These are phyloP conservation scores for Fusarium staphyleae DNA, from an alignment of 2,329 filamentous ascomycete genomes.

Conservation along the genomic window DNA sequence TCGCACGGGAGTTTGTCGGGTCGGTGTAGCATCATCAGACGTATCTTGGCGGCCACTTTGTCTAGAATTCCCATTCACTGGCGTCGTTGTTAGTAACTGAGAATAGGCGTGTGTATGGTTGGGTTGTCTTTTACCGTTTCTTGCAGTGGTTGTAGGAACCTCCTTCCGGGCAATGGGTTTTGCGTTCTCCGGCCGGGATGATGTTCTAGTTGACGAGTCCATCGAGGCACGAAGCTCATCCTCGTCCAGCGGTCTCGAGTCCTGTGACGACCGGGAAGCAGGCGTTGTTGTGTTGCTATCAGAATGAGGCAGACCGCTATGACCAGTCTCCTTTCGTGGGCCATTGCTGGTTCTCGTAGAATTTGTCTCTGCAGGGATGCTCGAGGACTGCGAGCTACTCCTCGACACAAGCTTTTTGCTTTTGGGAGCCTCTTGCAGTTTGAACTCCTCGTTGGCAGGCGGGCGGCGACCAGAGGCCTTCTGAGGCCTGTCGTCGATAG, in stretches of 20 bases:
- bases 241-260: slow-evolving; percentile 64
- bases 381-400: slow-evolving; percentile 54
- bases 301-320: slow-evolving; percentile 41
- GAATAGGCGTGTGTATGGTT: neutral
- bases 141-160: slow-evolving; percentile 51
- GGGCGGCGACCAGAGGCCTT: slow-evolving; percentile 47
- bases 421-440: slow-evolving; percentile 81
- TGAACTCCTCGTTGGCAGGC: slow-evolving; percentile 67
- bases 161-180: slow-evolving; percentile 72
- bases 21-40: slow-evolving; percentile 33
- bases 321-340: slow-evolving; percentile 36
- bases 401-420: slow-evolving; percentile 58
- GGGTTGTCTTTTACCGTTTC: slow-evolving; percentile 51
- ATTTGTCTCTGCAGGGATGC: slow-evolving; percentile 46
- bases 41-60: slow-evolving; percentile 33
- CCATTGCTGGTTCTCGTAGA: slow-evolving; percentile 49
- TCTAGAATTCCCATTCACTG: slow-evolving; percentile 41
- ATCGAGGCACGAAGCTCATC: slow-evolving; percentile 55
- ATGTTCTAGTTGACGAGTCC: slow-evolving; percentile 50
- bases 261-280: slow-evolving; percentile 62
- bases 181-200: slow-evolving; percentile 49
- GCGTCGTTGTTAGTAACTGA: slow-evolving; percentile 17
- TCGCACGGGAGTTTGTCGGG: slow-evolving; percentile 36
- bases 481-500: slow-evolving; percentile 50
- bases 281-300: slow-evolving; percentile 48